Percentiles rank a stretch among this genome's conserved stretches.
phyloP scores from a whole-genome alignment of 2,329 filamentous ascomycete species.

The Ophiostoma triangulosporum region DNA sequence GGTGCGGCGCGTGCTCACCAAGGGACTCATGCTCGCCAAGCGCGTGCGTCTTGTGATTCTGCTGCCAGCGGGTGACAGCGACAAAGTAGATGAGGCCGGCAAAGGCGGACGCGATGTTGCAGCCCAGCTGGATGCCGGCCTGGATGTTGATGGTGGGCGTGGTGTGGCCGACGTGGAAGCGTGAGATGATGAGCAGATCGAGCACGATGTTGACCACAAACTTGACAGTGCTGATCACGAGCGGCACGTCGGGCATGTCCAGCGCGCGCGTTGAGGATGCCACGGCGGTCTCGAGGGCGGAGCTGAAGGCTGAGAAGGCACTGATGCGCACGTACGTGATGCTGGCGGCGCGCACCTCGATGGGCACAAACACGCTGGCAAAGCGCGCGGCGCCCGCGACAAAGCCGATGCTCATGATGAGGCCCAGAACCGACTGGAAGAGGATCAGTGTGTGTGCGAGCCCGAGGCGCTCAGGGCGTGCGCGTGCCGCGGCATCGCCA shows the following conservation, averaged over 20 bases:
- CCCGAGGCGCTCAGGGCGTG: constrained; percentile 34
- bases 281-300: constrained; percentile 49
- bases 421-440: constrained; percentile 43
- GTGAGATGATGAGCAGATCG: constrained; percentile 53
- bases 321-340: constrained; percentile 52
- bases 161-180: constrained; percentile 42
- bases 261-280: constrained; percentile 48
- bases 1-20: background rate
- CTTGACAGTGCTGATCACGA: constrained; percentile 50
- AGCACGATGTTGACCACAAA: constrained; percentile 54
- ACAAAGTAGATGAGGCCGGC: constrained; percentile 48
- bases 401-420: constrained; percentile 47
- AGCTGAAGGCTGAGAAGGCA: constrained; percentile 48
- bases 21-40: no score
- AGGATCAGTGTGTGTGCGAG: constrained; percentile 51
- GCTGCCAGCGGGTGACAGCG: constrained; percentile 10
- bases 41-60: background rate
- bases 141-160: constrained; percentile 50
- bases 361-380: constrained; percentile 48
- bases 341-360: constrained; percentile 39
- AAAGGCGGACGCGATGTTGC: constrained; percentile 41
- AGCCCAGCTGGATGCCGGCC: constrained; percentile 48
- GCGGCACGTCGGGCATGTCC: constrained; percentile 54
- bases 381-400: constrained; percentile 39
- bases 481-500: constrained; percentile 45